Evolutionary conservation across 2,329 filamentous ascomycete species (phyloP).

Genomic region (Myriosclerotinia scirpicola): DNA sequence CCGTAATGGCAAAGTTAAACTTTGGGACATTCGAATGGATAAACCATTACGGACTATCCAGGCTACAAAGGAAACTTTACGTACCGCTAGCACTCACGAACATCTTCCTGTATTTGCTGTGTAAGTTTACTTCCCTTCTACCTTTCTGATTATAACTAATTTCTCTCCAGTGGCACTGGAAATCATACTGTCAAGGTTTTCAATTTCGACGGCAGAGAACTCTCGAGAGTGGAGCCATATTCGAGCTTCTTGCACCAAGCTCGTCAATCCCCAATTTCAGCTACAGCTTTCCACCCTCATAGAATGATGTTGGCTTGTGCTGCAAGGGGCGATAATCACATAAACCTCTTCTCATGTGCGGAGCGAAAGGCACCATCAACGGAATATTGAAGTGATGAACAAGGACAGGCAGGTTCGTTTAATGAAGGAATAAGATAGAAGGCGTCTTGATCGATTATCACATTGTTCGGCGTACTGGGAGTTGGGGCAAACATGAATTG

Average conservation of each 20-base stretch:
- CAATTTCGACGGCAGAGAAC: constrained; percentile 77
- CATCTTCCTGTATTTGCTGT: constrained; percentile 94
- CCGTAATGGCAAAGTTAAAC: constrained; percentile 86
- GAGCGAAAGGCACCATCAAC: constrained; percentile 37
- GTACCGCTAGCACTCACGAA: constrained; percentile 89
- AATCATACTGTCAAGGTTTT: constrained; percentile 87
- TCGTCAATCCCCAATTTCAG: constrained; percentile 77
- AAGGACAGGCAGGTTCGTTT: neutral
- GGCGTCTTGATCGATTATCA: constrained; percentile 20
- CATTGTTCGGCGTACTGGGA: constrained; percentile 23
- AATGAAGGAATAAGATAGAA: constrained; percentile 3
- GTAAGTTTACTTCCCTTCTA: constrained; percentile 54
- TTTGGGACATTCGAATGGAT: constrained; percentile 95
- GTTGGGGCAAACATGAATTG: constrained; percentile 1
- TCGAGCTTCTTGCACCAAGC: constrained; percentile 83
- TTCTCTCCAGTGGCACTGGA: constrained; percentile 71
- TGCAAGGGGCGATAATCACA: constrained; percentile 81
- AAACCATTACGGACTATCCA: constrained; percentile 70
- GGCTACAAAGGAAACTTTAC: constrained; percentile 73
- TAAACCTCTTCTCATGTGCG: constrained; percentile 81
- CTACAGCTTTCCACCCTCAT: constrained; percentile 94
- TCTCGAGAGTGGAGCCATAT: constrained; percentile 86
- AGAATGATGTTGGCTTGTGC: constrained; percentile 87
- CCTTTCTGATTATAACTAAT: constrained; percentile 3
- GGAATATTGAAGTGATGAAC: constrained; percentile 14